Conservation (phyloP, 108 stramenopile genomes). For the Nannochloropsis gaditana region DNA sequence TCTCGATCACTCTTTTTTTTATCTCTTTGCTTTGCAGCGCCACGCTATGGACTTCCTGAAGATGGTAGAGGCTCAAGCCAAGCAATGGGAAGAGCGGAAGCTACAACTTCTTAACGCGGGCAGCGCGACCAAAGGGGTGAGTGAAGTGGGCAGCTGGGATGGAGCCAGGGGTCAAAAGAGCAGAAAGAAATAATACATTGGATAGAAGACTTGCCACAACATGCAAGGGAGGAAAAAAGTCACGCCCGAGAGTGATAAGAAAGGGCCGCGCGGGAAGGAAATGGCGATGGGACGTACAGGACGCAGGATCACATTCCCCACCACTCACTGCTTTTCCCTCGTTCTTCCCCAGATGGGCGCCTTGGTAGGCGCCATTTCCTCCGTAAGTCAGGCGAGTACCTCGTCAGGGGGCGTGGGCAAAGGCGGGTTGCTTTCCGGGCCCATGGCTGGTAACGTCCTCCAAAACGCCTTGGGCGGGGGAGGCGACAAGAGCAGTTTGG, state of each 20-base stretch:
- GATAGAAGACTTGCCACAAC: too few species aligned
- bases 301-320: too few species aligned
- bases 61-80: constrained; percentile 1
- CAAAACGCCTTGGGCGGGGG: neutral
- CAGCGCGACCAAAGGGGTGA: neutral
- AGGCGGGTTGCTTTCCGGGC: neutral
- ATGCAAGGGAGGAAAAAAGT: too few species aligned
- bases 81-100: neutral
- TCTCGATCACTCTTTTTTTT: too few species aligned
- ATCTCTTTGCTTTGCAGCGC: neutral
- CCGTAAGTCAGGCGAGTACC: neutral
- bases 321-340: neutral
- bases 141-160: neutral
- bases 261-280: neutral
- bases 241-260: too few species aligned
- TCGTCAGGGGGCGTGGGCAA: too few species aligned
- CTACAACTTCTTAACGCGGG: neutral
- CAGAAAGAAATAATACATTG: too few species aligned
- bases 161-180: too few species aligned
- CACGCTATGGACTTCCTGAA: constrained; percentile 13
- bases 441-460: neutral
- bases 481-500: neutral
- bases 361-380: neutral
- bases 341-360: neutral
- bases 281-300: neutral